Evolutionary conservation across 371 early-diverging fungal genomes (phyloP), one percentile per base, ranked within the genome.

Genomic region (Mortierella sp.): DNA sequence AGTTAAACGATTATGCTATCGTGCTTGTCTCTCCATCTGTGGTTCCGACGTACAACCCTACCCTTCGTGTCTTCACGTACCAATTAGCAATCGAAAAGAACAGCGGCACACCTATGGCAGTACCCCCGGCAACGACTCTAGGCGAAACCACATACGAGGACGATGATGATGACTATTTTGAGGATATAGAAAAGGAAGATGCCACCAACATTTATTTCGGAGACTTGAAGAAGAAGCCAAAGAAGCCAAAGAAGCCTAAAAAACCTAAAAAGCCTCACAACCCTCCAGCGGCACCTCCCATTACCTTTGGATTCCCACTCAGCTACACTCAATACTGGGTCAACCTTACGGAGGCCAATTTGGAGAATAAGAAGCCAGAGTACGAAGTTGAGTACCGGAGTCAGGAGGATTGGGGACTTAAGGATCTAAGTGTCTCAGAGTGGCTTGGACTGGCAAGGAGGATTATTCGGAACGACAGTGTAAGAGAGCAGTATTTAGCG

Each of bases 1-100:
- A 64, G 58, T 50, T 62, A 22, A 64, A 32, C 22, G 80, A 86
- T 22, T 77, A 88, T 48, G 87, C 86, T 3, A 88, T 92, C 1
- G 81, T 92, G 28, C 86, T 89, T n/a, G 88, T 93, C 0, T 80
- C 90, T 10, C 96, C 95, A 0, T 90, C 94, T 33, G 88, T 96
- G 32, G 85, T 95, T 48, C 95, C 95, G 0, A 88, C 86, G n/a
- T 92, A 90, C 84, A 86, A 90, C 69, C 96, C 96, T 36, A 83
- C 90, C 3, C 85, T 94, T 57, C 91, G 95, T 24, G 88, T 95
- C 13, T 75, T 66, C 22, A 36, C 40, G 15, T 81, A 81, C 45
- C 79, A 72, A 36, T 43, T 78, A 55, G 70, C 72, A 16, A 50
- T 59, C 28, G 74, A 79, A 38, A 63, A 70, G 38, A 45, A 53